These are phyloP conservation scores for Geotrichum reessii DNA, from an alignment of 1,139 yeast species.

Conservation along the genomic window DNA sequence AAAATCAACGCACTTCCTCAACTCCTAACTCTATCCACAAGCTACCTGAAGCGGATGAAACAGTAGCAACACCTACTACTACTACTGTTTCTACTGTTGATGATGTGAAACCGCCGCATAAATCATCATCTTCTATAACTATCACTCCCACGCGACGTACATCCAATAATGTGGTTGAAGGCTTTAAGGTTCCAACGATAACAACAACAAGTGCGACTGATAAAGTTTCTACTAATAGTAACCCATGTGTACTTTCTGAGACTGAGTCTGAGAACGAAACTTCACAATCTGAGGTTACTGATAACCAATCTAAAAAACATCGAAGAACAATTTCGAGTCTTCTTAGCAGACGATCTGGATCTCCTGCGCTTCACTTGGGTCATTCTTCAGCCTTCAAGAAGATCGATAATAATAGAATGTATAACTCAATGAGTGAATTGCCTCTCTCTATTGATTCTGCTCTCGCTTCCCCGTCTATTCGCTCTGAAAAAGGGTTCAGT, in stretches of 20 bases:
- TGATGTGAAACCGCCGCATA: conserved; percentile 8
- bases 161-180: not conserved
- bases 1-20: conserved; percentile 2
- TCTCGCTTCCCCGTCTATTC: conserved; percentile 8
- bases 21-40: conserved; percentile 1
- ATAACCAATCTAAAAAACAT: conserved; percentile 5
- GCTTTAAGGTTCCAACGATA: not conserved
- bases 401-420: conserved; percentile 11
- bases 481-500: not conserved
- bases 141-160: conserved; percentile 10
- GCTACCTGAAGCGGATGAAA: conserved; percentile 7
- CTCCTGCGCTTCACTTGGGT: conserved; percentile 11
- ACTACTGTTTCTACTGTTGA: not conserved
- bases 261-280: conserved; percentile 12
- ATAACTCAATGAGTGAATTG: conserved; percentile 9
- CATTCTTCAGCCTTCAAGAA: conserved; percentile 11
- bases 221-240: not conserved
- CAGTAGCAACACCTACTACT: not conserved
- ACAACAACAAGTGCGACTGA: conserved; percentile 3
- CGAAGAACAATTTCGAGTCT: conserved; percentile 12
- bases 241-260: not conserved
- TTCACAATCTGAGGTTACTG: not conserved
- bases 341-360: conserved; percentile 13
- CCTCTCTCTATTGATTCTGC: conserved; percentile 11
- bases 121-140: conserved; percentile 14